Evolutionary conservation across 768 basidiomycete genomes (phyloP).

Genomic region (Tylopilus sp.): DNA sequence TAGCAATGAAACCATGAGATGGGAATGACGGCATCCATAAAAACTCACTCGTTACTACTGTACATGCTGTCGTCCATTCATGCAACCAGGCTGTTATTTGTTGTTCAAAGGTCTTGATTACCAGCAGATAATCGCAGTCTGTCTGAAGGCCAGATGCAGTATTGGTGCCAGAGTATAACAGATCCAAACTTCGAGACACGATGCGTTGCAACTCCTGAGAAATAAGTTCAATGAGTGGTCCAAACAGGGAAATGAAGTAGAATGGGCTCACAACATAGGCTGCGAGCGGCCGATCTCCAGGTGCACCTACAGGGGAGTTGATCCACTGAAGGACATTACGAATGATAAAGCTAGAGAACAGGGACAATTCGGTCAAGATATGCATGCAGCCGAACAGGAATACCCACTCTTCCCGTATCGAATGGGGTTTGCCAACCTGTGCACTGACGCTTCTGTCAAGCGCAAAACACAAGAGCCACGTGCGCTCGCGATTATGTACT

Average conservation of each 20-base stretch:
- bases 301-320: conserved; percentile 55
- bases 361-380: neutral
- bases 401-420: conserved; percentile 89
- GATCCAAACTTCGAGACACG: conserved; percentile 82
- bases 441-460: conserved; percentile 89
- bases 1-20: conserved; percentile 3
- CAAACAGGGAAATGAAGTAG: neutral
- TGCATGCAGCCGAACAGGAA: neutral
- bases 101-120: conserved; percentile 81
- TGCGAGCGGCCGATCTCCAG: conserved; percentile 66
- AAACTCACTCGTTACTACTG: conserved; percentile 16
- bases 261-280: conserved; percentile 63
- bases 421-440: conserved; percentile 95
- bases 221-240: neutral
- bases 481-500: conserved; percentile 91
- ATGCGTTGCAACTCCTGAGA: conserved; percentile 82
- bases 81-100: conserved; percentile 63
- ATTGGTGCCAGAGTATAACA: conserved; percentile 80
- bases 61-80: conserved; percentile 42
- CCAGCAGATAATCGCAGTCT: conserved; percentile 79
- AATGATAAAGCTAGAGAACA: conserved; percentile 67
- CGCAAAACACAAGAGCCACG: conserved; percentile 87
- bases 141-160: conserved; percentile 79
- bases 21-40: neutral
- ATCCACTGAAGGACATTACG: conserved; percentile 79